Evolutionary conservation across 2,329 filamentous ascomycete genomes (phyloP), one percentile per base, ranked within the genome.

Genomic region (Trichoderma hamatum): DNA sequence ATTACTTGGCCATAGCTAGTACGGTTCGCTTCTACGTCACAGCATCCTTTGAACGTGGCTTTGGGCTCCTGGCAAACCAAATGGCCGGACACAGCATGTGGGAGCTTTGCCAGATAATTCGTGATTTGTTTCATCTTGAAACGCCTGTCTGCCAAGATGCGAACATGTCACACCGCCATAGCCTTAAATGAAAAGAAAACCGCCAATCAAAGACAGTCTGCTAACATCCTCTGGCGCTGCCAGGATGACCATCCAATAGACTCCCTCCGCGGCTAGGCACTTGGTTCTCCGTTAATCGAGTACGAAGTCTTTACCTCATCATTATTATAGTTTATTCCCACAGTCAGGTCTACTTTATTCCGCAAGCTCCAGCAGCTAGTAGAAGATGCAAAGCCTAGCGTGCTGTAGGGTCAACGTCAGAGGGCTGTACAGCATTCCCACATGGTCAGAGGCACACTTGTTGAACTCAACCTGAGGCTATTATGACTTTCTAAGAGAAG

Each of bases 101-200:
- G 63, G 28, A 58, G 19, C 19, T 56, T 66, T 14, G n/a, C 63
- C 34, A 66, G 34, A 34, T n/a, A 56, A 34, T 66, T 34, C 26
- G 52, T 58, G 26, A 28, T 36, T 58, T 58, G 63, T 56, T 58
- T 58, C 52, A 52, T 36, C 52, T 32, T 66, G 63, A 66, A 66
- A 66, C 63, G 63, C 51, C 16, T 56, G 36, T n/a, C 62, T 46
- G 63, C 63, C 26, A 65, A 65, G 34, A 55, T 65, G 24, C 62
- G 28, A 34, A 49, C 52, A 56, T 58, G 55, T 66, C 63, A 66
- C 63, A 66, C 63, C 63, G 63, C 63, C 63, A 24, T 49, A 30
- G 63, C 14, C 52, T 32, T 49, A 6, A 21, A 28, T 36, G 39
- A 49, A 54, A 34, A 43, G 30, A 26, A 34, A n/a, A 52, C 46